These are phyloP conservation scores for Chloromonas sp. DNA, from an alignment of 163 green algal genomes.

Conservation along the genomic window DNA sequence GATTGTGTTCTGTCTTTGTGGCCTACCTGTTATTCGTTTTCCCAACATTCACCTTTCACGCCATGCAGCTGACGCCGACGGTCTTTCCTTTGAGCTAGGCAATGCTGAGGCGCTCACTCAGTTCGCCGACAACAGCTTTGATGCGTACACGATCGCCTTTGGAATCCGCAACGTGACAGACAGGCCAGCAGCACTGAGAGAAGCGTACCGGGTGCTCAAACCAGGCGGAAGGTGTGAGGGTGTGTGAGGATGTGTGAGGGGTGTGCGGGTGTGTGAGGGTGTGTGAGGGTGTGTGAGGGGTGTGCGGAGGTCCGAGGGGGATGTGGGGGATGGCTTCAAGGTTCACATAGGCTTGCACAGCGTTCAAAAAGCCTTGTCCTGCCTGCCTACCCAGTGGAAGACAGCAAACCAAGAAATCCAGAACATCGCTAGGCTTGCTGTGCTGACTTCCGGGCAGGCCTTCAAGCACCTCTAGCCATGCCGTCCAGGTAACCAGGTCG, in stretches of 20 bases:
- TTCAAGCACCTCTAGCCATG: too few species aligned
- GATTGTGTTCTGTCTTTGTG: too few species aligned
- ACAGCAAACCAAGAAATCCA: too few species aligned
- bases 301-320: too few species aligned
- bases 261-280: background rate
- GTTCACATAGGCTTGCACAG: too few species aligned
- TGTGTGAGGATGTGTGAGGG: background rate
- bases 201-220: constrained; percentile 54
- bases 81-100: constrained; percentile 74
- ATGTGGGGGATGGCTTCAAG: too few species aligned
- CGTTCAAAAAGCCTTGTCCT: too few species aligned
- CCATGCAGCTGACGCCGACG: background rate
- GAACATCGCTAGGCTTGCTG: too few species aligned
- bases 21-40: too few species aligned
- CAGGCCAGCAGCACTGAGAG: constrained; percentile 66
- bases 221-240: constrained; percentile 35
- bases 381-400: too few species aligned
- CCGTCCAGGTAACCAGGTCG: too few species aligned
- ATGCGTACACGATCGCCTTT: constrained; percentile 96
- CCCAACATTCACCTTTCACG: background rate
- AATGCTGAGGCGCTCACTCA: constrained; percentile 83
- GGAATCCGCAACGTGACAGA: constrained; percentile 96
- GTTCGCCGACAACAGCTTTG: constrained; percentile 68
- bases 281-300: constrained; percentile 9
- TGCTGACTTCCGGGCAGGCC: too few species aligned